Percentiles rank a stretch among this genome's conserved stretches.
phyloP scores from a whole-genome alignment of 2,329 filamentous ascomycete species.

The Tolypocladium ovalisporum region DNA sequence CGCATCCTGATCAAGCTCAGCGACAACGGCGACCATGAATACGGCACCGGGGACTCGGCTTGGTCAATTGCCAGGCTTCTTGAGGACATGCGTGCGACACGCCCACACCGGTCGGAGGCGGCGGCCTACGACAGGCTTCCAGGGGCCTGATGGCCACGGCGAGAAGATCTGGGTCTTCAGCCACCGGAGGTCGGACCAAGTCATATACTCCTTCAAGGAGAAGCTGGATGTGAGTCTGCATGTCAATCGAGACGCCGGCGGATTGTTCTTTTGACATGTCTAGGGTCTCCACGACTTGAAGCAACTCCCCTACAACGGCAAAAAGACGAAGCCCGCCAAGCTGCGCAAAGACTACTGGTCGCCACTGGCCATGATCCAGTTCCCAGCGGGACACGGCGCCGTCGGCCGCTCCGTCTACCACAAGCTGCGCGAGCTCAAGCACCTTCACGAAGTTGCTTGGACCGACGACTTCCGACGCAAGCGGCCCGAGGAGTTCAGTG shows the following conservation, averaged over 20 bases:
- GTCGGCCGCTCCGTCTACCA: slow-evolving; percentile 51
- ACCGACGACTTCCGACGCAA: slow-evolving; percentile 34
- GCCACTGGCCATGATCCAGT: slow-evolving; percentile 48
- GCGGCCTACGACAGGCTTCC: slow-evolving; percentile 12
- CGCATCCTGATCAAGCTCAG: slow-evolving; percentile 4
- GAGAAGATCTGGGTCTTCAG: slow-evolving; percentile 47
- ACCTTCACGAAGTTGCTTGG: slow-evolving; percentile 53
- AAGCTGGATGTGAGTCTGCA: slow-evolving; percentile 32
- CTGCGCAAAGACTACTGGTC: slow-evolving; percentile 59
- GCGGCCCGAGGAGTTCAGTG: slow-evolving; percentile 20
- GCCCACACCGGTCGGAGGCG: slow-evolving; percentile 15
- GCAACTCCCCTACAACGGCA: slow-evolving; percentile 55
- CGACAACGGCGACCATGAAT: slow-evolving; percentile 23
- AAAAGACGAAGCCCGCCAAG: slow-evolving; percentile 52
- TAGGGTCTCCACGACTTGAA: slow-evolving; percentile 34
- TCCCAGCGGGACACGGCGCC: slow-evolving; percentile 38
- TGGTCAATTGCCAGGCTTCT: slow-evolving; percentile 30
- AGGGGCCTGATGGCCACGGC: slow-evolving; percentile 32
- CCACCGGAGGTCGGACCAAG: slow-evolving; percentile 37
- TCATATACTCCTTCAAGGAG: slow-evolving; percentile 40
- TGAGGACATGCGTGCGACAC: slow-evolving; percentile 30
- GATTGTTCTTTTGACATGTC: neutral
- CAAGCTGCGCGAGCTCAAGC: slow-evolving; percentile 53
- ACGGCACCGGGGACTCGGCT: slow-evolving; percentile 21
- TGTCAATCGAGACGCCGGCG: neutral